A percentile compares a stretch with the other conserved stretches of the same genome.
These are phyloP conservation scores for Saturnispora quitensis DNA, from an alignment of 805 yeast genomes.

Conservation along the genomic window DNA sequence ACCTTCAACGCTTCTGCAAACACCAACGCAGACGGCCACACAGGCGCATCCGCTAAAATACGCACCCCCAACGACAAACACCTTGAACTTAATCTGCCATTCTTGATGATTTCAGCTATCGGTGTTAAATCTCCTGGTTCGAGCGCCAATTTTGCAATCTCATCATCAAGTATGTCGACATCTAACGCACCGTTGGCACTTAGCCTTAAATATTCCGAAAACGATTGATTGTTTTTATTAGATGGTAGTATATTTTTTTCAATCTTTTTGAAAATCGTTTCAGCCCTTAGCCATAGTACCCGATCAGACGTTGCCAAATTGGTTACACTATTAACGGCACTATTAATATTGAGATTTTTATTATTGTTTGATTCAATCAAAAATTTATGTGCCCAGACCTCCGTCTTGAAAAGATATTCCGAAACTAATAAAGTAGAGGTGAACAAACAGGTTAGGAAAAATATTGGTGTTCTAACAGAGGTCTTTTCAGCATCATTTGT, in stretches of 20 bases:
- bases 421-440: slow-evolving; percentile 54
- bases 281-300: slow-evolving; percentile 58
- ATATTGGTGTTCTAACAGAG: slow-evolving; percentile 66
- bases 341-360: neutral
- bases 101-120: slow-evolving; percentile 36
- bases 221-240: slow-evolving; percentile 42
- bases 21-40: slow-evolving; percentile 74
- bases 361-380: slow-evolving; percentile 9
- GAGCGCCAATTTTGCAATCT: slow-evolving; percentile 38
- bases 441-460: slow-evolving; percentile 62
- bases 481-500: slow-evolving; percentile 57
- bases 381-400: slow-evolving; percentile 38
- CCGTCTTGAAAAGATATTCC: slow-evolving; percentile 51
- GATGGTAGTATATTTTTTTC: slow-evolving; percentile 48
- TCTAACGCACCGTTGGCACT: slow-evolving; percentile 56
- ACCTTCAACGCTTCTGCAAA: slow-evolving; percentile 74
- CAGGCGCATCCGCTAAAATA: slow-evolving; percentile 75
- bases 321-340: slow-evolving; percentile 16
- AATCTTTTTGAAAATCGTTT: slow-evolving; percentile 48
- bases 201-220: slow-evolving; percentile 47
- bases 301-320: slow-evolving; percentile 36
- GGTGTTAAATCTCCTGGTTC: slow-evolving; percentile 39
- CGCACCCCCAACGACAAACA: slow-evolving; percentile 63
- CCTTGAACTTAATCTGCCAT: slow-evolving; percentile 44
- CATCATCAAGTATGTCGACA: slow-evolving; percentile 40